Conservation (phyloP, 2,329 filamentous ascomycete species). For the Plectosphaerella plurivora region DNA sequence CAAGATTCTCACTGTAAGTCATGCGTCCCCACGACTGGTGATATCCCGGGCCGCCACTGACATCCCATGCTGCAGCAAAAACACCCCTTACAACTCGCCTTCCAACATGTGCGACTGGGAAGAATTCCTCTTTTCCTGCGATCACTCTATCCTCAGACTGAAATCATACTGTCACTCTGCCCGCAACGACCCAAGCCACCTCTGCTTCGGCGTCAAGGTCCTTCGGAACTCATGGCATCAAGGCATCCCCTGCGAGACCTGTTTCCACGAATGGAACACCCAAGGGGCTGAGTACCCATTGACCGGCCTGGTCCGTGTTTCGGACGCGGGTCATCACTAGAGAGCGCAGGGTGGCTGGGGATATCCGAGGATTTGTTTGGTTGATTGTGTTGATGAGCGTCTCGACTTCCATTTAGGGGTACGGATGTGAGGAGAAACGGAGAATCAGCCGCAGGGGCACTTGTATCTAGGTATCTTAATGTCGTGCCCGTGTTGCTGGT, state of each 20-base stretch:
- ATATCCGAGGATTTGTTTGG: no score
- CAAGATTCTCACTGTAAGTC: no score
- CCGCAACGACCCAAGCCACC: slow-evolving; percentile 65
- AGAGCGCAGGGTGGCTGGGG: no score
- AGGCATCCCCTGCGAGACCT: slow-evolving; percentile 46
- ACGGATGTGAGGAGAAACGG: no score
- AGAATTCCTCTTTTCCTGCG: slow-evolving; percentile 62
- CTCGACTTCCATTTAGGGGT: no score
- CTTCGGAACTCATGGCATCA: slow-evolving; percentile 58
- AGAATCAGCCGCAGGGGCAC: no score
- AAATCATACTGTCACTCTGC: slow-evolving; percentile 72
- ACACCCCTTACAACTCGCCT: no score
- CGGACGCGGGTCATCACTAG: neutral
- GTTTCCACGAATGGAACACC: slow-evolving; percentile 20
- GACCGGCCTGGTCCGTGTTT: neutral
- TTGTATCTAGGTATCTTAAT: no score
- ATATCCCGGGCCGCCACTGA: no score
- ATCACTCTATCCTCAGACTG: slow-evolving; percentile 54
- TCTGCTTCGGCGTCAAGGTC: slow-evolving; percentile 64
- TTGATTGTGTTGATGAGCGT: no score
- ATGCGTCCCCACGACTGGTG: no score
- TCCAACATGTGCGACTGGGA: slow-evolving; percentile 66
- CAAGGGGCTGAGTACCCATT: neutral
- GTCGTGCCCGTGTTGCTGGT: no score
- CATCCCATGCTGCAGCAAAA: neutral